Percentiles rank a stretch among this genome's conserved stretches.
These are phyloP conservation scores for Oryza officinalis DNA, from an alignment of 176 grass and related monocot genomes.

Conservation along the genomic window DNA sequence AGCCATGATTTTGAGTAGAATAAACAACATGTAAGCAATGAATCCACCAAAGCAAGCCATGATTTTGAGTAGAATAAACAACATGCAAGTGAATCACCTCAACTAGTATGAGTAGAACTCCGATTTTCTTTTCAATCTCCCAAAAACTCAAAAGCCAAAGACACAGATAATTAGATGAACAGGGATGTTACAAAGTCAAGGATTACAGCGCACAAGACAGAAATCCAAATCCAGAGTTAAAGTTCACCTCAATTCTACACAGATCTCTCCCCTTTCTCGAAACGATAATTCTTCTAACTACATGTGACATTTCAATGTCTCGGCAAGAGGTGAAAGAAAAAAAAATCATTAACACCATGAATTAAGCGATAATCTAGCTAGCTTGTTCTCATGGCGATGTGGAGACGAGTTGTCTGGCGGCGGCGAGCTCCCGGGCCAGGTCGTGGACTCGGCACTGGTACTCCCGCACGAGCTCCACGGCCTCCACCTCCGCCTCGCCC, in stretches of 20 bases:
- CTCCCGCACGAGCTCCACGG: constrained; percentile 42
- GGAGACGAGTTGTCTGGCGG: background rate
- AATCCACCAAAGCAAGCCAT: background rate
- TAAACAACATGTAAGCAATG: background rate
- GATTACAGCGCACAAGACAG: background rate
- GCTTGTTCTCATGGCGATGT: background rate
- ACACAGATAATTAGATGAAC: background rate
- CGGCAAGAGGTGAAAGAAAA: too few relatives aligned
- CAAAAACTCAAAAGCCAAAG: background rate
- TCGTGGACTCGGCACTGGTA: constrained; percentile 42
- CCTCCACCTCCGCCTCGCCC: constrained; percentile 74
- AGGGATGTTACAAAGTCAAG: background rate
- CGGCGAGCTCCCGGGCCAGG: constrained; percentile 55
- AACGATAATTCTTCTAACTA: too few relatives aligned
- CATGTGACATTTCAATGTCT: background rate
- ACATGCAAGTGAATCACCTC: background rate
- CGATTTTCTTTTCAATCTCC: too few relatives aligned
- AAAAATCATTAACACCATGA: too few relatives aligned
- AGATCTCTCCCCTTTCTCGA: too few relatives aligned
- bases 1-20: too few relatives aligned
- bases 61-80: too few relatives aligned
- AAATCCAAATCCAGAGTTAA: background rate
- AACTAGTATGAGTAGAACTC: background rate
- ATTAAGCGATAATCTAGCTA: background rate
- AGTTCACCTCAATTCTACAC: background rate